Base-by-base conservation (phyloP, 441 rosid species). In the Metrosideros polymorpha region DNA sequence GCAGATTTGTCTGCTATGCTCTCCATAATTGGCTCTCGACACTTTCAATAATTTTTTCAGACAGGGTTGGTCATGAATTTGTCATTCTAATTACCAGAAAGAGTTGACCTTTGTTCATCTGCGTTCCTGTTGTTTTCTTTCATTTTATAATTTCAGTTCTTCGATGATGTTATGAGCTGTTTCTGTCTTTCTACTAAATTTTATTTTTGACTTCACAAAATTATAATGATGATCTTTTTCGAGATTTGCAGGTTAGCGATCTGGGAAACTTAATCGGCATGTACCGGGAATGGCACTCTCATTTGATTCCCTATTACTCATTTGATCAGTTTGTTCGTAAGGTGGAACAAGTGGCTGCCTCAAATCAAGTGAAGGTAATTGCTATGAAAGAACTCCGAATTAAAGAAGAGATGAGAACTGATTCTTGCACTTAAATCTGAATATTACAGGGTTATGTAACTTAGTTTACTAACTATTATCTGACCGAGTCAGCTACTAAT, bases 231-330 rank as follows among this genome's bases (percentile, higher is more conserved):
- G 25, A 12, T 63, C 45, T 84, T 43, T 39, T 15, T 51, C 54
- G 49, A 45, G 39, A 29, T 63, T 49, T 90, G 50, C 30, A 96
- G 99, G 98, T 93, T 1, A 90, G 92, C 15, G 97, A 98, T 91
- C 91, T 98, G 91, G 96, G 96, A 85, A 92, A 94, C 86, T 87
- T 98, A 88, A 93, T 98, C n/a, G 88, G 93, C 61, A 90, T 96
- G 75, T 97, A 96, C 90, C 91, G 92, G 87, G 97, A 98, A 56
- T 98, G 99, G 99, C 97, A 98, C 89, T 91, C 94, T 54, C 97
- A 91, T 90, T 86, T 95, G 89, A 89, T 98, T 83, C 98, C 99
- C 79, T 94, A 95, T 91, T 92, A 94, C 89, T 93, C 98, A 2
- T 96, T 95, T 82, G 97, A 95, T 90, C 98, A 96, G 85, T 98